phyloP scores from a whole-genome alignment of 2,329 filamentous ascomycete species.

The Aspergillus fumigatiaffinis region DNA sequence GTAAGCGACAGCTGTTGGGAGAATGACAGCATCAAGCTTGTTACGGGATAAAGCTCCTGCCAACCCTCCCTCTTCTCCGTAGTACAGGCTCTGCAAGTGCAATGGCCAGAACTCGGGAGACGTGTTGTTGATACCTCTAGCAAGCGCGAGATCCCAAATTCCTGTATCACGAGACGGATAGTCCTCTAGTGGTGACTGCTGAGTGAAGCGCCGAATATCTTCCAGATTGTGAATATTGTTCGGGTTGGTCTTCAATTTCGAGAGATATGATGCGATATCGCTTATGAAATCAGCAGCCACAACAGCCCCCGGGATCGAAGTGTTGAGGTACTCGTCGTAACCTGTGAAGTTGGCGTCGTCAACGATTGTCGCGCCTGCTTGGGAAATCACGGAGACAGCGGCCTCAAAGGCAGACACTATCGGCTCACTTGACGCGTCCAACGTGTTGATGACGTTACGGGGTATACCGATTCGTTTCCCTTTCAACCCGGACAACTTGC shows the following conservation, averaged over 20 bases:
- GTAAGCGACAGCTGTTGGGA: constrained; percentile 52
- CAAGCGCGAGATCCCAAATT: constrained; percentile 53
- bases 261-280: constrained; percentile 55
- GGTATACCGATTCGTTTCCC: constrained; percentile 64
- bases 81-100: constrained; percentile 51
- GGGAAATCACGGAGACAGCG: constrained; percentile 50
- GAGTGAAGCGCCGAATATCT: constrained; percentile 55
- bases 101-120: constrained; percentile 54
- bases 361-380: constrained; percentile 58
- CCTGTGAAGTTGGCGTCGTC: constrained; percentile 58
- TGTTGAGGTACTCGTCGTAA: constrained; percentile 43
- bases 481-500: constrained; percentile 49
- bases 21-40: constrained; percentile 58
- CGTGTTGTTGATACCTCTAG: constrained; percentile 53
- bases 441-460: constrained; percentile 51
- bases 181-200: constrained; percentile 50
- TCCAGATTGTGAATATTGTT: constrained; percentile 50
- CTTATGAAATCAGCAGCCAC: constrained; percentile 57
- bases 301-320: constrained; percentile 38
- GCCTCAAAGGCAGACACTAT: constrained; percentile 54
- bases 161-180: constrained; percentile 59
- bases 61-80: constrained; percentile 58
- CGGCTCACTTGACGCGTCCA: constrained; percentile 31
- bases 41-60: constrained; percentile 56
- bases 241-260: constrained; percentile 55